A percentile compares a stretch with the other conserved stretches of the same genome.
Evolutionary conservation across 1,284 basidiomycete species (phyloP).

Genomic region (Pterula multifida): DNA sequence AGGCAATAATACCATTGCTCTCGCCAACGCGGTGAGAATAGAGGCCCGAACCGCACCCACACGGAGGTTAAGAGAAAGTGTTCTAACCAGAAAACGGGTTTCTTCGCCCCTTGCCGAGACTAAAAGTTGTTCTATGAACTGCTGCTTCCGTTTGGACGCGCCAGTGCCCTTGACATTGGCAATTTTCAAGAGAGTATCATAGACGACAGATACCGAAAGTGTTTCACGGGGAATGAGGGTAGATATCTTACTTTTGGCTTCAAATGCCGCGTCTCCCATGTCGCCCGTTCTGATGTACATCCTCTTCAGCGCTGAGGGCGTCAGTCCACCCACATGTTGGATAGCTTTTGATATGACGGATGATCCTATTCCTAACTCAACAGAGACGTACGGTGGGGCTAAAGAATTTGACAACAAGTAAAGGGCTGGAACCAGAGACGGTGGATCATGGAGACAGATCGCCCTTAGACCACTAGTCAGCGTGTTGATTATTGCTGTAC

Average conservation of each 20-base stretch:
- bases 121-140: conserved; percentile 72
- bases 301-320: conserved; percentile 52
- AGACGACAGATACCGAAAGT: conserved; percentile 53
- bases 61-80: conserved; percentile 71
- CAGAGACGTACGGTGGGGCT: conserved; percentile 61
- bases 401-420: conserved; percentile 86
- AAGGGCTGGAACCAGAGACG: conserved; percentile 69
- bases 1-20: conserved; percentile 63
- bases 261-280: conserved; percentile 76
- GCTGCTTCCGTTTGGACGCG: conserved; percentile 66
- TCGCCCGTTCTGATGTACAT: conserved; percentile 61
- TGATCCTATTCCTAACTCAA: conserved; percentile 69
- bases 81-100: conserved; percentile 74
- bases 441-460: conserved; percentile 55
- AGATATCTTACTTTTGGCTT: conserved; percentile 69
- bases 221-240: conserved; percentile 68
- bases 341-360: conserved; percentile 74
- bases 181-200: conserved; percentile 54
- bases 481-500: conserved; percentile 71
- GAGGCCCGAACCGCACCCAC: conserved; percentile 84
- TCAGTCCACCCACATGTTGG: conserved; percentile 73
- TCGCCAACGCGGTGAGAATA: conserved; percentile 73
- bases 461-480: conserved; percentile 74
- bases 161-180: conserved; percentile 61
- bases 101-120: conserved; percentile 84